Conservation (phyloP, 75 land plant species). For the Pinus taeda region DNA sequence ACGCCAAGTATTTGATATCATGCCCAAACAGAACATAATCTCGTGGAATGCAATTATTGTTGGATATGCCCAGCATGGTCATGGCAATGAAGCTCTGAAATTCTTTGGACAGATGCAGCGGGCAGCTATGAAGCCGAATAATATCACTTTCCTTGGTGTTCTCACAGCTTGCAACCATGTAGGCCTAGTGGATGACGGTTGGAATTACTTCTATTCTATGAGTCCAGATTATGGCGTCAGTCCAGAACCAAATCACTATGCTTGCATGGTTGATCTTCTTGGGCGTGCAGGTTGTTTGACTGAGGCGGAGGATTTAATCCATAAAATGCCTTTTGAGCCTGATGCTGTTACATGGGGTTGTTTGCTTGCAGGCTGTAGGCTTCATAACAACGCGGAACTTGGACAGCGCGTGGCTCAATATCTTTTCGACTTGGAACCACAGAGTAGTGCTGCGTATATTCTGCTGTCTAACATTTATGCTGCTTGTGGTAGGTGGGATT, state of each 20-base stretch:
- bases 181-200: slow-evolving; percentile 17
- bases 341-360: slow-evolving; percentile 66
- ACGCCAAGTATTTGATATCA: slow-evolving; percentile 9
- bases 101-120: slow-evolving; percentile 8
- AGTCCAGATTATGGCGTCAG: slow-evolving; percentile 25
- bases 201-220: slow-evolving; percentile 41
- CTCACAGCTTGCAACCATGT: slow-evolving; percentile 10
- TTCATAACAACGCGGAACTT: slow-evolving; percentile 49
- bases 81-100: background rate
- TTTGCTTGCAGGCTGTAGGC: slow-evolving; percentile 59
- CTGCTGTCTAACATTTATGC: slow-evolving; percentile 64
- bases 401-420: slow-evolving; percentile 52
- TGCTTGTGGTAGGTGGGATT: slow-evolving; percentile 52
- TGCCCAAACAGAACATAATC: slow-evolving; percentile 34
- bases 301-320: slow-evolving; percentile 48
- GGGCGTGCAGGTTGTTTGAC: slow-evolving; percentile 41
- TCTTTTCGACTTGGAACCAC: slow-evolving; percentile 44
- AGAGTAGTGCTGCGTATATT: slow-evolving; percentile 53
- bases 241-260: slow-evolving; percentile 60
- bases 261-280: slow-evolving; percentile 70
- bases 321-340: slow-evolving; percentile 59
- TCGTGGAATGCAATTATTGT: slow-evolving; percentile 73
- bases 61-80: slow-evolving; percentile 58
- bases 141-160: background rate
- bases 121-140: slow-evolving; percentile 1